A percentile compares a stretch with the other conserved stretches of the same genome.
Conservation (phyloP, 768 basidiomycete species). For the Lepiota brunneoincarnata region DNA sequence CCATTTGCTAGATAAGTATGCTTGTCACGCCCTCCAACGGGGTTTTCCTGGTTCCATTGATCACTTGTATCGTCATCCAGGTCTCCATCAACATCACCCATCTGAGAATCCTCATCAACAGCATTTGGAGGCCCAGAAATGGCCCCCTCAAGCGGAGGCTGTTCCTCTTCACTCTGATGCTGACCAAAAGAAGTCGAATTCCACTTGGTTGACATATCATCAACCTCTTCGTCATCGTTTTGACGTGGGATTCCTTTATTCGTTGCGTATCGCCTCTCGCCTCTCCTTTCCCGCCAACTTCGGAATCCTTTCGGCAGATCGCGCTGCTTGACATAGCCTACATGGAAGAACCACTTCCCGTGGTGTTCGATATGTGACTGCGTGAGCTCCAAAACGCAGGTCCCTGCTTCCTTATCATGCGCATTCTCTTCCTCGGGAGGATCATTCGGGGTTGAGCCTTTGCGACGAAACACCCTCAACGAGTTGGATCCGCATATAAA, state of each 20-base stretch:
- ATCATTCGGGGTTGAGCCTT: neutral
- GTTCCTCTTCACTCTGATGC: no score
- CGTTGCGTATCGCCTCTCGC: neutral
- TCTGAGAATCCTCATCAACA: no score
- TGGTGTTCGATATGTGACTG: neutral
- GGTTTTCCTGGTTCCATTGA: no score
- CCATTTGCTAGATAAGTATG: no score
- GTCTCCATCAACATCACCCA: no score
- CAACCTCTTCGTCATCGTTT: neutral
- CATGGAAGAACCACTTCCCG: neutral
- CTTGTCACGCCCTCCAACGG: no score
- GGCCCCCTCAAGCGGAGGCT: no score
- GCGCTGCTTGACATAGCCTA: neutral
- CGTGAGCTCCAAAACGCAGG: conserved; percentile 1
- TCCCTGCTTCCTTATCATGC: neutral
- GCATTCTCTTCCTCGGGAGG: neutral
- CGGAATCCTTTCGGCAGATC: neutral
- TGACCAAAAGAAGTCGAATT: no score
- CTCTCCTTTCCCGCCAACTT: neutral
- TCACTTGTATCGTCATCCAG: no score
- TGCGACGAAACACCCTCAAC: conserved; percentile 5
- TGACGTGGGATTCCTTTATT: neutral
- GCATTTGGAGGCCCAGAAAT: no score
- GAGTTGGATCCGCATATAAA: conserved; percentile 1
- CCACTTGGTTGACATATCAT: neutral